Evolutionary conservation across 805 yeast genomes (phyloP).

Genomic region (Candida ovalis): DNA sequence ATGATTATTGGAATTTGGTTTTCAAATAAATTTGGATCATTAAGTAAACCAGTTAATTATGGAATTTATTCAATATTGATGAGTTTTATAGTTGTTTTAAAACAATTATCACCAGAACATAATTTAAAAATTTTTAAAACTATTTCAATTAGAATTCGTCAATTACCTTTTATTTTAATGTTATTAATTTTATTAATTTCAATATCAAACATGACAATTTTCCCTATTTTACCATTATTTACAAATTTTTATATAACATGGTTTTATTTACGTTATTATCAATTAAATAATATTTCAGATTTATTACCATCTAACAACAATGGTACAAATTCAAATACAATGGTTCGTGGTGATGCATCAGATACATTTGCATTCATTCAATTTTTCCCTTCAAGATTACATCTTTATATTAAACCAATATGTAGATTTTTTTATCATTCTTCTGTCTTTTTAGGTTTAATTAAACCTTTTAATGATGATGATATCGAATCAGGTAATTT

Average conservation of each 20-base stretch:
- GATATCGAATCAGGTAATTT: slow-evolving; percentile 72
- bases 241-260: slow-evolving; percentile 66
- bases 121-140: slow-evolving; percentile 43
- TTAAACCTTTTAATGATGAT: slow-evolving; percentile 62
- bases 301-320: slow-evolving; percentile 18
- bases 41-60: slow-evolving; percentile 47
- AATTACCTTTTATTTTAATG: slow-evolving; percentile 50
- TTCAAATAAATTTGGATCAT: slow-evolving; percentile 31
- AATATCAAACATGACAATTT: slow-evolving; percentile 28
- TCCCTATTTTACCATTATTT: slow-evolving; percentile 54
- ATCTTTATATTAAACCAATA: slow-evolving; percentile 48
- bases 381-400: slow-evolving; percentile 71
- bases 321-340: slow-evolving; percentile 18
- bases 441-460: slow-evolving; percentile 40
- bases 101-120: slow-evolving; percentile 57
- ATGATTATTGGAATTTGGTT: slow-evolving; percentile 21
- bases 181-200: slow-evolving; percentile 28
- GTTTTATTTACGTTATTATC: slow-evolving; percentile 76
- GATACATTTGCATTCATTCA: slow-evolving; percentile 81
- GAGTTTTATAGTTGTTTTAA: slow-evolving; percentile 54
- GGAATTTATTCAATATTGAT: slow-evolving; percentile 46
- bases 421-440: slow-evolving; percentile 41
- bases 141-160: slow-evolving; percentile 49
- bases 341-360: slow-evolving; percentile 77
- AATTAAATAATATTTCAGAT: slow-evolving; percentile 38